Conservation (phyloP, 148 eudicot genomes). For the Camellia japonica region DNA sequence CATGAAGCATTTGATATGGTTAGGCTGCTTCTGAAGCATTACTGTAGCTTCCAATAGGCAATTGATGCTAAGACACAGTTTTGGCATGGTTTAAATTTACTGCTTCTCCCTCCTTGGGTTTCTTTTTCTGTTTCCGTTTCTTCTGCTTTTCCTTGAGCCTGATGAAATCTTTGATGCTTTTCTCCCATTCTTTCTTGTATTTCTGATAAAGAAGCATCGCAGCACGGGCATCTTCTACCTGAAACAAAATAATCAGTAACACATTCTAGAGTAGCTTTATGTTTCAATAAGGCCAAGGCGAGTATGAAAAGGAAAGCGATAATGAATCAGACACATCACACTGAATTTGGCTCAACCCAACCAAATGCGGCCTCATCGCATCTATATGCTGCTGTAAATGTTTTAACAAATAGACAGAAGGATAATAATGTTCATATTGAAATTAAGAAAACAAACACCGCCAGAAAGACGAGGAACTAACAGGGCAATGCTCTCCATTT, state of each 20-base stretch:
- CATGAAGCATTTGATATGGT: neutral
- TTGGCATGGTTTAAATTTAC: neutral
- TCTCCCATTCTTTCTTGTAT: conserved; percentile 76
- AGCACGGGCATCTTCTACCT: conserved; percentile 96
- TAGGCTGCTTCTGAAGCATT: neutral
- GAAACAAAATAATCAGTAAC: conserved; percentile 14
- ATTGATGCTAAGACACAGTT: conserved; percentile 10
- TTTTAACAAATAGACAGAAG: neutral
- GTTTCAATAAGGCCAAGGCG: neutral
- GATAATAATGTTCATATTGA: neutral
- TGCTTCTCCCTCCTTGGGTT: conserved; percentile 17
- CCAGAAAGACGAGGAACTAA: conserved; percentile 35
- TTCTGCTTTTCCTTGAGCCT: conserved; percentile 68
- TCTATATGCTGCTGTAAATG: neutral
- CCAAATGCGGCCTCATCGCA: neutral
- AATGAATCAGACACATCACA: neutral
- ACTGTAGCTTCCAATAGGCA: neutral
- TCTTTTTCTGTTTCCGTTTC: conserved; percentile 62
- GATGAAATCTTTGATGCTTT: conserved; percentile 50
- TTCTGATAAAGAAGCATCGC: conserved; percentile 90
- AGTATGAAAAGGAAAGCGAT: neutral
- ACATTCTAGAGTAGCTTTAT: neutral
- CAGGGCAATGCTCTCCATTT: conserved; percentile 97
- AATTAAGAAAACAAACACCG: neutral
- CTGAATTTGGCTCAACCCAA: neutral